Base-by-base conservation (phyloP, 805 yeast species). In the Candida vaughaniae region DNA sequence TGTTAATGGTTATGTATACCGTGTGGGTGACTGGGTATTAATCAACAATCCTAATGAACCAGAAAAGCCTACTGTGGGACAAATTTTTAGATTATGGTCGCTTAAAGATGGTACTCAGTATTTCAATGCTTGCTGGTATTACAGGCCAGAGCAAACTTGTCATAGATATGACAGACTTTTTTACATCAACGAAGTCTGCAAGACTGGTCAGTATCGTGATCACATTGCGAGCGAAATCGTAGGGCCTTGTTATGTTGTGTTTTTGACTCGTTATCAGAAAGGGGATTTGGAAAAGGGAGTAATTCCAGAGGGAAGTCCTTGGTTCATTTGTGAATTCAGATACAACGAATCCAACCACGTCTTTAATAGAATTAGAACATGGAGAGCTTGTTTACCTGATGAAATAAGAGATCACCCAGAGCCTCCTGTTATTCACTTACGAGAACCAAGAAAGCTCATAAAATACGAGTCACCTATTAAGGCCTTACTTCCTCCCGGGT, bases 381-480 rank as follows among this genome's bases (percentile, higher is more conserved):
- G 99, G 99, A 91, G 88, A 62, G 97, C 97, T 5, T 93, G 98
- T 69, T 73, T 93, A 48, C 99, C 99, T 0, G 98, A 93, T 61
- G 98, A 91, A 60, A 85, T 91, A 32, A 79, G 98, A 52, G 89
- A 85, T 46, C 69, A 71, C 38, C 91, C 86, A 52, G 97, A 90
- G 53, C 70, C 66, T 39, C 84, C 85, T 22, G 79, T 85, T 16
- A 77, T 78, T 25, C 89, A 91, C 6, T 72, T 91, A 34, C 62
- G 55, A 37, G 80, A 78, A 41, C 77, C 85, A 36, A 73, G 90
- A 52, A 75, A 77, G 47, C 71, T 85, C 56, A 80, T 80, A 54
- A 81, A 83, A 53, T 80, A 77, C 52, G 89, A 85, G 36, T 88
- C 96, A 5, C 98, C 98, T 10, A 71, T 93, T 49, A 82, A 80